Conservation (phyloP, 148 eudicot species). For the Suaeda aralocaspica region DNA sequence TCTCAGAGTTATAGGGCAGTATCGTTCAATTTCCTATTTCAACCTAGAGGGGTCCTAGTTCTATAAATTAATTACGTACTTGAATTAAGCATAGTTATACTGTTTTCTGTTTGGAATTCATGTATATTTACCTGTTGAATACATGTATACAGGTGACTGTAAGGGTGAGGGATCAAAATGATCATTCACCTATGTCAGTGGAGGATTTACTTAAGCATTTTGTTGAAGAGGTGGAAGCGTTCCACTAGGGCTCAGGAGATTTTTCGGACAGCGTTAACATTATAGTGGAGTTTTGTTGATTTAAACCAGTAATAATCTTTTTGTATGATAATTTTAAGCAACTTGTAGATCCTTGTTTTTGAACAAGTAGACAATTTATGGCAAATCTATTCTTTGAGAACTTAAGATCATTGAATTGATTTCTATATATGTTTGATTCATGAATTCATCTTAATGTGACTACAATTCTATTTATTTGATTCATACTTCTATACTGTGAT, state of each 20-base stretch:
- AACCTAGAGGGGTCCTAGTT: neutral
- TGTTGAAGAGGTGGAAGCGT: conserved; percentile 54
- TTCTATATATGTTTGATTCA: no score
- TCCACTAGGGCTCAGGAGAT: conserved; percentile 24
- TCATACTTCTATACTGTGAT: no score
- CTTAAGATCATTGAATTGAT: no score
- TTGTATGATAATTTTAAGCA: no score
- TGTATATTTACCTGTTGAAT: neutral
- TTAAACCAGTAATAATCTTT: no score
- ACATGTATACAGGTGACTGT: conserved; percentile 58
- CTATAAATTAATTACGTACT: neutral
- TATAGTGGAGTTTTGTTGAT: no score
- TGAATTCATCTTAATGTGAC: no score
- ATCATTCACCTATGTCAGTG: conserved; percentile 37
- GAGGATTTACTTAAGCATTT: conserved; percentile 58
- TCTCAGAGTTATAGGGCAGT: no score
- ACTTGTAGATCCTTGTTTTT: no score
- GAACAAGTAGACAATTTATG: no score
- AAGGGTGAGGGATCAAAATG: conserved; percentile 56
- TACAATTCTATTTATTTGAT: no score
- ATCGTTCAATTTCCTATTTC: neutral
- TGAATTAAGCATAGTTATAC: neutral
- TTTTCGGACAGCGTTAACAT: neutral
- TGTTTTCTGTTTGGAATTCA: neutral
- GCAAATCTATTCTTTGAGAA: no score